Evolutionary conservation across 2,329 filamentous ascomycete species (phyloP).

Genomic region (Venturiaceae sp.): DNA sequence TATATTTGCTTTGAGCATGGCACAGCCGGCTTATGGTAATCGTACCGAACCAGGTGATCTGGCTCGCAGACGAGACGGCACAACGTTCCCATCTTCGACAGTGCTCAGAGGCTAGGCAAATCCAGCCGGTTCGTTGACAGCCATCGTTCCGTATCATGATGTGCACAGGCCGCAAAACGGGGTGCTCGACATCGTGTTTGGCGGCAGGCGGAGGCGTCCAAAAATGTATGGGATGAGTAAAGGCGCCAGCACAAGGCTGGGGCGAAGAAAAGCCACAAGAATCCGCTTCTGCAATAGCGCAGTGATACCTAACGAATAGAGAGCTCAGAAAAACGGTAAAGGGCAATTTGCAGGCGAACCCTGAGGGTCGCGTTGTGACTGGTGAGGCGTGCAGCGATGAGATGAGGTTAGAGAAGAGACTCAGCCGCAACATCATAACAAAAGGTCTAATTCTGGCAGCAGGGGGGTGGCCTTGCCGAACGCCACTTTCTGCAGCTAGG

Average conservation of each 20-base stretch:
- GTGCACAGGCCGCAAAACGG: neutral
- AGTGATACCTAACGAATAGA: neutral
- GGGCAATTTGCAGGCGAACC: no score
- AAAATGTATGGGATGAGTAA: neutral
- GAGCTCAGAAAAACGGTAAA: neutral
- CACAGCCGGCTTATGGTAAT: constrained; percentile 2
- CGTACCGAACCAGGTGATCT: neutral
- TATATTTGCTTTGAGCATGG: constrained; percentile 8
- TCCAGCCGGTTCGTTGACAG: neutral
- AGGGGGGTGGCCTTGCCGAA: neutral
- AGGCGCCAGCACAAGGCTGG: neutral
- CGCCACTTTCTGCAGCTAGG: neutral
- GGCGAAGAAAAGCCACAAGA: neutral
- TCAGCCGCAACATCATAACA: constrained; percentile 2
- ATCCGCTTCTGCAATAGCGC: neutral
- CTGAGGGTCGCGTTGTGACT: neutral
- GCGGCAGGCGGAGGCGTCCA: constrained; percentile 1
- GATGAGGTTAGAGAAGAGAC: neutral
- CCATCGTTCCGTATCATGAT: constrained; percentile 5
- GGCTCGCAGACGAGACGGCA: constrained; percentile 6
- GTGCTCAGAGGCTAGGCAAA: neutral
- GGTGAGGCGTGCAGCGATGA: neutral
- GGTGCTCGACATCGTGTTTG: neutral
- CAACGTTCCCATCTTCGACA: neutral
- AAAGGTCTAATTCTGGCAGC: neutral